Percentiles rank a stretch among this genome's conserved stretches.
Conservation (phyloP, 768 basidiomycete species). For the Lentinula boryana region DNA sequence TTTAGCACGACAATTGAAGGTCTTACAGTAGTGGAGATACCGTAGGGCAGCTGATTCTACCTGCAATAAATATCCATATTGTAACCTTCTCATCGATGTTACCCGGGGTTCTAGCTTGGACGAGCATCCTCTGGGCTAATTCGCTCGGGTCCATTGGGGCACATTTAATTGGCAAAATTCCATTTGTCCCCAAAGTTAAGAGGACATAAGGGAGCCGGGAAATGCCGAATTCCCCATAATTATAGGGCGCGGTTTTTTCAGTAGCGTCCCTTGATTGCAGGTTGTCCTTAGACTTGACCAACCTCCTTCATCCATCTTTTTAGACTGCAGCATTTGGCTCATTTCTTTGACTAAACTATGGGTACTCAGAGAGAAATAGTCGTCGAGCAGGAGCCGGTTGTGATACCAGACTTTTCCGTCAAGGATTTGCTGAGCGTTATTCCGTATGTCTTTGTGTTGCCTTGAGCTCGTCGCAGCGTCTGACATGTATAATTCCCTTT, state of each 20-base stretch:
- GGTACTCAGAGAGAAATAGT: constrained; percentile 10
- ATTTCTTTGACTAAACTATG: not conserved
- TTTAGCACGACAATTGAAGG: constrained; percentile 46
- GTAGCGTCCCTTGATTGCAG: not conserved
- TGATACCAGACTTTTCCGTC: constrained; percentile 80
- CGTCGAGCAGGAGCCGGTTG: constrained; percentile 51
- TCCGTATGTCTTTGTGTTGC: constrained; percentile 48
- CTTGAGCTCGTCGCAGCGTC: not conserved
- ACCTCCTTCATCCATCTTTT: constrained; percentile 8
- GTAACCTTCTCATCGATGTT: not conserved
- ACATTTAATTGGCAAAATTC: not conserved
- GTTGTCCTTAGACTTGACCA: constrained; percentile 7
- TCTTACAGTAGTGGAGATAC: constrained; percentile 23
- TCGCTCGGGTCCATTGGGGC: not conserved
- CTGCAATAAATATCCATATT: not conserved
- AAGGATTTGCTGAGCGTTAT: constrained; percentile 83
- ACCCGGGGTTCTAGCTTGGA: not conserved
- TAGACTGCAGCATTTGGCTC: not conserved
- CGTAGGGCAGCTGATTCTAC: constrained; percentile 1
- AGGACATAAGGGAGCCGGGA: not conserved
- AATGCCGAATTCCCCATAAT: constrained; percentile 4
- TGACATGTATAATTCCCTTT: not conserved
- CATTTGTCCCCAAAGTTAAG: not conserved
- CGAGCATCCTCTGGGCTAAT: not conserved
- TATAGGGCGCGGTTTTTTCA: not conserved